Evolutionary conservation across 2,329 filamentous ascomycete species (phyloP), one percentile per base, ranked within the genome.

Genomic region (Epichloe typhina): DNA sequence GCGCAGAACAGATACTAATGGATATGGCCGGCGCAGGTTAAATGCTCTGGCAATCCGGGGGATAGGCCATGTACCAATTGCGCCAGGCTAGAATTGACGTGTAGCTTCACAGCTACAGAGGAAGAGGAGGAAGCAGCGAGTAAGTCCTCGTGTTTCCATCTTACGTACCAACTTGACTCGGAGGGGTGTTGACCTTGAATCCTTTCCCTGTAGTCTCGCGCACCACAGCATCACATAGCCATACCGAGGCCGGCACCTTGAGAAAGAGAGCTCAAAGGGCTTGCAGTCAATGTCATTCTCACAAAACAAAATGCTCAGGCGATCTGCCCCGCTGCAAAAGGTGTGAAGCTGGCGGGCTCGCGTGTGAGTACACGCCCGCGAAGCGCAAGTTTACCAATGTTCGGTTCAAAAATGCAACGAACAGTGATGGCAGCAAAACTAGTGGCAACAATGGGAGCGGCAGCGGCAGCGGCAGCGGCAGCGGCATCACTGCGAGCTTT

Each of bases 231-330:
- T 69, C 67, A 1, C 62, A 64, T 21, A 69, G 64, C 49, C 66
- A 66, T 50, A 72, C 69, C 13, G 69, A 72, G 54, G 69, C 69
- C 7, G 69, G 69, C 6, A 71, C 68, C 5, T 47, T 66, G 33
- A 62, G 69, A 23, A 70, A 69, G 50, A 64, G 69, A 37, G 69
- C 69, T 4, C 69, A 71, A 50, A 57, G 67, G 47, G 69, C 69
- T n/a, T 72, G 69, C 54, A 63, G 60, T 23, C 62, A 69, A 48
- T 72, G 69, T 35, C 69, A 71, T 53, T 52, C 62, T 3, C 68
- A 70, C 56, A 72, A 72, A 56, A 70, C 68, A 1, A 70, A 69
- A 52, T 72, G 69, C 52, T 70, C 68, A 1, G 67, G 69, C 19
- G 68, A 70, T 47, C 51, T 68, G 44, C 69, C 69, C 5, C 58